These are phyloP conservation scores for Sphaerobolus stellatus DNA, from an alignment of 1,284 basidiomycete genomes.

Conservation along the genomic window DNA sequence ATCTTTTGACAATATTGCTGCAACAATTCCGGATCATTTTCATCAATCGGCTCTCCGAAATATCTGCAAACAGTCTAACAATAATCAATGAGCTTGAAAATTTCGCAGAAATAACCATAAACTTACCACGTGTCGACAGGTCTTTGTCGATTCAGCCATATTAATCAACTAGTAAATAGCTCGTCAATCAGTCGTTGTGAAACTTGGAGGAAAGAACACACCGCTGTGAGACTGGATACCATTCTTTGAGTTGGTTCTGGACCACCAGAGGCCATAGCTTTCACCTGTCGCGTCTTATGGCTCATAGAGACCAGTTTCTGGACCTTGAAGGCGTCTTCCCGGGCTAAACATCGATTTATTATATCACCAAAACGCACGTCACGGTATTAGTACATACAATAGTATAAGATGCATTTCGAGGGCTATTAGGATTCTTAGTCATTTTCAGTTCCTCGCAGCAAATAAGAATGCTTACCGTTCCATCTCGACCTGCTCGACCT, in stretches of 20 bases:
- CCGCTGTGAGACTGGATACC: slow-evolving; percentile 62
- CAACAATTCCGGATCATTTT: slow-evolving; percentile 44
- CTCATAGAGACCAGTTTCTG: slow-evolving; percentile 52
- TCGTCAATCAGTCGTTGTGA: not conserved
- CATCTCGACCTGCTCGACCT: slow-evolving; percentile 85
- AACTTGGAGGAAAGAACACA: slow-evolving; percentile 33
- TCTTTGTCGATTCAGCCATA: slow-evolving; percentile 60
- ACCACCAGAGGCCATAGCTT: slow-evolving; percentile 24
- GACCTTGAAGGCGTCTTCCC: slow-evolving; percentile 67
- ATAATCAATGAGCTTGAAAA: not conserved
- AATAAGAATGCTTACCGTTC: slow-evolving; percentile 48
- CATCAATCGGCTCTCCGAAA: slow-evolving; percentile 75
- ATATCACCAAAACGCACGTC: not conserved
- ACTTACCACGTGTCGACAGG: slow-evolving; percentile 76
- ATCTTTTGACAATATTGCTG: slow-evolving; percentile 69
- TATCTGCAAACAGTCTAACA: slow-evolving; percentile 73
- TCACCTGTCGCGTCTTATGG: slow-evolving; percentile 41
- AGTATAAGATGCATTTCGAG: slow-evolving; percentile 78
- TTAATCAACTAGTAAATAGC: slow-evolving; percentile 53
- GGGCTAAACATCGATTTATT: slow-evolving; percentile 46
- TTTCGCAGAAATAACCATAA: not conserved
- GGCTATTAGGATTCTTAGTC: slow-evolving; percentile 42
- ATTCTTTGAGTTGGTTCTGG: slow-evolving; percentile 66
- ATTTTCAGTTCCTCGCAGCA: not conserved
- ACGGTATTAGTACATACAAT: slow-evolving; percentile 50